Base-by-base conservation (phyloP, 345 rosid genomes). In the Cardamine chenopodiifolia region DNA sequence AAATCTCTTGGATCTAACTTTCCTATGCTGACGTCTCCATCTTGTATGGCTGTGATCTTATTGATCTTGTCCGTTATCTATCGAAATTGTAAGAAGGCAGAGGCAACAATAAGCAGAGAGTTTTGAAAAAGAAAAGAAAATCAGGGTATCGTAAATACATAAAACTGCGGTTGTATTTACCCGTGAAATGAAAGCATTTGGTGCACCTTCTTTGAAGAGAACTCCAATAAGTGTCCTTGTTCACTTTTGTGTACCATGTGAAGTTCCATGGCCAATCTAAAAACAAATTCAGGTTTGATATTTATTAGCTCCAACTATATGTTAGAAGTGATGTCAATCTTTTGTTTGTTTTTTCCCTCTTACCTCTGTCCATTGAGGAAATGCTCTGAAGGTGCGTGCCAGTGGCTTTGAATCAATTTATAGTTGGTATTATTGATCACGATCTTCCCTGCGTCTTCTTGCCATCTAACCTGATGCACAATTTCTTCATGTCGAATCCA, bases 301-400 rank as follows among this genome's bases (percentile, higher is more conserved):
- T 48, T 26, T 31, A 42, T 64, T 34, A 39, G 6, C 42, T 67
- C 12, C 18, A 17, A 5, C 2, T 58, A 56, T n/a, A 47, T 17
- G 25, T 13, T 8, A 28, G 29, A 28, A 28, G 49, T 2, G 7
- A 67, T 67, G 20, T 32, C 42, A 34, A 17, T 44, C 9, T 20
- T 34, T 55, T 18, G 17, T 2, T 45, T 31, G 1, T 31, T 42
- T 10, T 0, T 22, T 22, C 5, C 4, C 3, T 4, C 26, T 31
- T 52, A 84, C 97, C 88, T 87, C 25, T 82, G 1, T 56, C 92
- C 90, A 62, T 85, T 62, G 62, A 90, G 29, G 6, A 80, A 70
- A 65, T 92, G 96, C 78, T 90, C 94, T 7, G 97, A 81, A 23
- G 97, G 93, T 11, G 89, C 71, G 66, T 90, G 97, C 96, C 96